Evolutionary conservation across 495 filamentous ascomycete species (phyloP), one percentile per base, ranked within the genome.

Genomic region (Aspergillus sclerotioniger): DNA sequence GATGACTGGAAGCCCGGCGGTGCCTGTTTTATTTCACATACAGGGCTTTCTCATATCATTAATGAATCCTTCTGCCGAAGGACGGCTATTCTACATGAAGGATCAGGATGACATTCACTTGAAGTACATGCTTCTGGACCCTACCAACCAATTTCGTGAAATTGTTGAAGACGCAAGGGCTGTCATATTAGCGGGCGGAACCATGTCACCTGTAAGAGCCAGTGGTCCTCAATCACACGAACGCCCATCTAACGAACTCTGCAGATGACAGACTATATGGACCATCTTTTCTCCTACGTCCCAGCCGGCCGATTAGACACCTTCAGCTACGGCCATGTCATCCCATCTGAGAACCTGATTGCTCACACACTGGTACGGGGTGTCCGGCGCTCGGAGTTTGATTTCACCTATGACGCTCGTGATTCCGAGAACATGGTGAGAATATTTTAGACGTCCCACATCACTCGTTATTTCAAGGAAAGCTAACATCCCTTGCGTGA

Each of bases 301-400:
- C 72, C 84, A 0, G 64, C 77, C 5, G 73, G 76, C 8, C 84
- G 85, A 41, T 81, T 98, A 29, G 83, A 78, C 4, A 95, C 91
- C 2, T 84, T 96, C 17, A 96, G 90, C 53, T 98, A 91, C 70
- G 94, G 92, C 5, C 94, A 98, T 72, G 92, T 98, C 20, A 96
- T 98, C 53, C 92, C 94, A 3, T 62, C 81, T 1, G 82, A 86
- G 16, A 96, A 94, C 56, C 80, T 98, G 9, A 79, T 89, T 31
- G 92, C 88, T 20, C 87, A 87, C 64, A 83, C 87, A 0, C 65
- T 92, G 0, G 71, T 64, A 2, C 79, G 67, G 35, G 83, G 84
- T 0, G 71, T 77, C 8, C 76, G 71, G 52, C 80, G 84, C 5
- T 73, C 79, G 13, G 80, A 86, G 3, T 92, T 97, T 64, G 88